Evolutionary conservation across 257 asterid species (phyloP), one percentile per base, ranked within the genome.

Genomic region (Coffea canephora): DNA sequence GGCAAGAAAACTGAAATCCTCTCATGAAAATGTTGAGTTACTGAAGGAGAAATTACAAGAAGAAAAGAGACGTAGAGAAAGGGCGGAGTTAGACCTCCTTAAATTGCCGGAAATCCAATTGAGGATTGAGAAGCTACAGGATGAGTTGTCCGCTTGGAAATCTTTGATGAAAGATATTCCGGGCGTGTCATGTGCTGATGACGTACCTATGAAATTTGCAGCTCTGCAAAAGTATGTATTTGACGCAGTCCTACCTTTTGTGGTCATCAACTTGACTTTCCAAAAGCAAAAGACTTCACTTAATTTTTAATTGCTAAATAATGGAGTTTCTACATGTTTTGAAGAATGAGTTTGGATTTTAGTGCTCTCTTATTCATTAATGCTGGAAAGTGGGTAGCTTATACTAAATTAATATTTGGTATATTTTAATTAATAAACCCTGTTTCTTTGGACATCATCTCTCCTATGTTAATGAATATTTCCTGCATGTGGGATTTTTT

Each of bases 31-130:
- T 78, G 65, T 91, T 48, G 89, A 86, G 80, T 79, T 96, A 64
- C 84, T 96, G 90, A 96, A 94, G 92, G 97, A 92, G 84, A 96
- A 94, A 71, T 81, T 96, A 82, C 82, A 84, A 57, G 99, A 94
- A 87, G 99, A 96, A 81, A 96, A 90, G 84, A 82, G 85, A 55
- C 87, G 91, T 78, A 89, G 95, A 88, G 98, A 92, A 85, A 90
- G 95, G 88, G 89, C 97, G 74, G 99, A 94, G 87, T 71, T 88
- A 50, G 98, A 96, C 82, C 88, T 96, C 64, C 87, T 86, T 77
- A 92, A 86, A 86, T 78, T 90, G 80, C 80, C 92, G 76, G 90
- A 85, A 80, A 85, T 84, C 82, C 91, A 89, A 79, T 77, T 81
- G 73, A 88, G 80, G 76, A 79, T 88, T 86, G 82, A 86, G 83